A percentile compares a stretch with the other conserved stretches of the same genome.
phyloP scores from a whole-genome alignment of 192 early-diverging fungal genomes.

The Coemansia sp. region DNA sequence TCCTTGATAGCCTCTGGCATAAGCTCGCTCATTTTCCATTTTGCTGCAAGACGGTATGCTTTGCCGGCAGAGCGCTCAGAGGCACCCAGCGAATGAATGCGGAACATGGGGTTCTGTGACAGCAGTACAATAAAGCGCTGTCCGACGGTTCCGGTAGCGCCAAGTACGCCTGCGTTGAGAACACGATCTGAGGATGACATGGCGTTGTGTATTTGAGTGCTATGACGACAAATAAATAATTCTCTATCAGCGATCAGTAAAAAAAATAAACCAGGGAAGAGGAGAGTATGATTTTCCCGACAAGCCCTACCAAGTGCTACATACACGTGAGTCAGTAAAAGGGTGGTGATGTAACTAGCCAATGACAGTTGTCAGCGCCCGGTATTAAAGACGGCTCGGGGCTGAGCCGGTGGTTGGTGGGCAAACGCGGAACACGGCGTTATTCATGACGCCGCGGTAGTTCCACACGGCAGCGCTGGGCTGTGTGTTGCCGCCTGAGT shows the following conservation, averaged over 20 bases:
- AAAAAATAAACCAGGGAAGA: neutral
- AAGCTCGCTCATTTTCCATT: slow-evolving; percentile 85
- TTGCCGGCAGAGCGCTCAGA: slow-evolving; percentile 88
- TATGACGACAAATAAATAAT: neutral
- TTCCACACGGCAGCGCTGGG: slow-evolving; percentile 76
- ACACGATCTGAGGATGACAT: slow-evolving; percentile 31
- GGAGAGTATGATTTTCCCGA: neutral
- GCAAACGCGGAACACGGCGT: slow-evolving; percentile 55
- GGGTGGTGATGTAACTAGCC: neutral
- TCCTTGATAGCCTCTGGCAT: slow-evolving; percentile 64
- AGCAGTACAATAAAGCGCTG: slow-evolving; percentile 95
- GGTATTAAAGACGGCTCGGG: slow-evolving; percentile 14
- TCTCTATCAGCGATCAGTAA: neutral
- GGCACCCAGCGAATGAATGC: slow-evolving; percentile 86
- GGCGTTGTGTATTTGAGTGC: neutral
- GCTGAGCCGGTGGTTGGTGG: slow-evolving; percentile 13
- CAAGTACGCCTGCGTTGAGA: slow-evolving; percentile 83
- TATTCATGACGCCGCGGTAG: slow-evolving; percentile 80
- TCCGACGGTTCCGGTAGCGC: slow-evolving; percentile 97
- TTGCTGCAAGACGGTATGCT: slow-evolving; percentile 71
- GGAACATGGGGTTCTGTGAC: slow-evolving; percentile 80
- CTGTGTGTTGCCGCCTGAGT: slow-evolving; percentile 84
- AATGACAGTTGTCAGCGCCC: neutral
- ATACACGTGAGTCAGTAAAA: slow-evolving; percentile 3
- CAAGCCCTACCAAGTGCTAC: neutral